Evolutionary conservation across 2,329 filamentous ascomycete genomes (phyloP).

Genomic region (Ceratocystis harringtonii): DNA sequence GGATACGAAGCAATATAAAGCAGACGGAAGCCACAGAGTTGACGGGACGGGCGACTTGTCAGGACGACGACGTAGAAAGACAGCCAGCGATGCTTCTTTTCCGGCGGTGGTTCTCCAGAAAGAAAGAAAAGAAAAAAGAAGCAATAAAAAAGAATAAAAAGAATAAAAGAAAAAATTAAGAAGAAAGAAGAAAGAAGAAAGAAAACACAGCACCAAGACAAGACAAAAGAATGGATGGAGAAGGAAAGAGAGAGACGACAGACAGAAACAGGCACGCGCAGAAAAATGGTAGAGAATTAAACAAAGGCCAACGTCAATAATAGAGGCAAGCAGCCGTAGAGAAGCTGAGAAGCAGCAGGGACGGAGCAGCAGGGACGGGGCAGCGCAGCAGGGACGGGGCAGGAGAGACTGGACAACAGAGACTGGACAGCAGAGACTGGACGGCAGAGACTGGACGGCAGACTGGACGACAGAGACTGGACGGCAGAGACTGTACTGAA

Average conservation of each 20-base stretch:
- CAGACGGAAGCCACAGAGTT: background rate
- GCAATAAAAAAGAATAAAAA: background rate
- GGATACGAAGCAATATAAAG: background rate
- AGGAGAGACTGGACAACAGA: too few relatives aligned
- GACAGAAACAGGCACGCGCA: background rate
- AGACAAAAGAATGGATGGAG: background rate
- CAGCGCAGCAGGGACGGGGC: too few relatives aligned
- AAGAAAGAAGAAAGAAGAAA: background rate
- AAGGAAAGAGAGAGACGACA: background rate
- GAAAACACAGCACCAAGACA: background rate
- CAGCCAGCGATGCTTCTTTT: too few relatives aligned
- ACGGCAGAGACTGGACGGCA: too few relatives aligned
- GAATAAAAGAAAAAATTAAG: background rate
- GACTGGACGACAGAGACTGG: too few relatives aligned
- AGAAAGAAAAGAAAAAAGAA: conserved; percentile 5
- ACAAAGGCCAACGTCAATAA: background rate
- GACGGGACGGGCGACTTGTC: background rate
- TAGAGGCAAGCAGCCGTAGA: background rate
- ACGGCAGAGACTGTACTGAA: too few relatives aligned
- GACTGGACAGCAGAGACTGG: too few relatives aligned
- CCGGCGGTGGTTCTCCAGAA: too few relatives aligned
- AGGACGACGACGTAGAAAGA: background rate
- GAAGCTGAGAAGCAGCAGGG: background rate
- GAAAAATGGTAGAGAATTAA: background rate
- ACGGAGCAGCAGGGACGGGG: too few relatives aligned